Conservation (phyloP, 2,329 filamentous ascomycete species). For the Calonectria fujianensis region DNA sequence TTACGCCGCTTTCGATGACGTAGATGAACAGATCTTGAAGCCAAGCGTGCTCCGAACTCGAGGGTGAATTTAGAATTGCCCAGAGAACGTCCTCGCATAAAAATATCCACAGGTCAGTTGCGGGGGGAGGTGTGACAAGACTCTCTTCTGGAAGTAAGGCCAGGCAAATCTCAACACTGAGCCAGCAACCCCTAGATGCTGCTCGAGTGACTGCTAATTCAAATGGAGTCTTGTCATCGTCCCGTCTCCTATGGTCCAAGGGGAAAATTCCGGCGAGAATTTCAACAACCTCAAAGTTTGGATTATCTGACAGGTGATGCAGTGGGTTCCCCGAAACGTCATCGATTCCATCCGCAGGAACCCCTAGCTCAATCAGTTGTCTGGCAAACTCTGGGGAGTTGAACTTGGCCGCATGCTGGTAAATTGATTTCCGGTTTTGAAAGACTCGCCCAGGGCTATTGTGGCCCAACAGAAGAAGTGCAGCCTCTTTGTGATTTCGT, state of each 20-base stretch:
- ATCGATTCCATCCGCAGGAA: background rate
- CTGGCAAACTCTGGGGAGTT: background rate
- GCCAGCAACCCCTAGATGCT: background rate
- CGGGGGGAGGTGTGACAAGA: background rate
- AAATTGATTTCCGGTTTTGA: background rate
- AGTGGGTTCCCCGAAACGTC: background rate
- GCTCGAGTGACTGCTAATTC: background rate
- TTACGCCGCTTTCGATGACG: background rate
- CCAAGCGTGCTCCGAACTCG: background rate
- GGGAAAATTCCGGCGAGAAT: background rate
- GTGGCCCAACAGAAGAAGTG: background rate
- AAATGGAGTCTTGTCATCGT: background rate
- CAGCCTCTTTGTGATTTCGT: background rate
- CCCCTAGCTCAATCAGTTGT: background rate
- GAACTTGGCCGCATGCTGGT: background rate
- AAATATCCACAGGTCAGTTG: background rate
- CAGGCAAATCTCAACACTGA: slow-evolving; percentile 5
- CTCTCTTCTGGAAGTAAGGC: background rate
- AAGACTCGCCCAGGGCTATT: background rate
- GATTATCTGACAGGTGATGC: background rate
- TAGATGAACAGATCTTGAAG: slow-evolving; percentile 15
- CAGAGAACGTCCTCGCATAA: background rate
- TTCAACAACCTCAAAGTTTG: background rate
- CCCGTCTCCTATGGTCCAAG: background rate
- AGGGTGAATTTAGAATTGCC: background rate